Percentiles rank a stretch among this genome's conserved stretches.
Evolutionary conservation across 2,329 filamentous ascomycete species (phyloP).

Genomic region (Helicocarpus griseus): DNA sequence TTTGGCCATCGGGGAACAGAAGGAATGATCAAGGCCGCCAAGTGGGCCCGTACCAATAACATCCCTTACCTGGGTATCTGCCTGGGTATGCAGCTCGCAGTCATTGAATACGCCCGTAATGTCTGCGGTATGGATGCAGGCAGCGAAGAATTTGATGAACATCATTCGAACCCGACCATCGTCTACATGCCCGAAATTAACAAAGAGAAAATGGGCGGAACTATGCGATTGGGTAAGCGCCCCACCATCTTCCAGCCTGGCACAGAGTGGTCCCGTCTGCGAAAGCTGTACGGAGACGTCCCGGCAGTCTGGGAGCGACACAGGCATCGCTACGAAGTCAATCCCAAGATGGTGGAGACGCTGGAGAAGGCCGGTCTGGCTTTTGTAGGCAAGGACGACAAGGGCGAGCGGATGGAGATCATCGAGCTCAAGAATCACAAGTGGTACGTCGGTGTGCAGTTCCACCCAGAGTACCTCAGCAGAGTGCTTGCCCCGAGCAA

Average conservation of each 20-base stretch:
- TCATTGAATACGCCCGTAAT: conserved; percentile 77
- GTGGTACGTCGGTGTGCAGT: conserved; percentile 79
- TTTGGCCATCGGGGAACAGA: conserved; percentile 76
- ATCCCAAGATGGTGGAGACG: conserved; percentile 62
- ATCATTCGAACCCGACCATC: conserved; percentile 59
- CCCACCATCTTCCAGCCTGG: conserved; percentile 64
- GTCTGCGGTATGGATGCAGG: conserved; percentile 56
- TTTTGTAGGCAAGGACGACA: conserved; percentile 72
- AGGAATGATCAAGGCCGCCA: conserved; percentile 82
- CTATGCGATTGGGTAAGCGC: conserved; percentile 73
- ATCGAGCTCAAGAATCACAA: conserved; percentile 75
- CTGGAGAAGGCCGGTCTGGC: conserved; percentile 60
- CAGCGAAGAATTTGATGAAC: conserved; percentile 46
- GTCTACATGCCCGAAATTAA: conserved; percentile 89
- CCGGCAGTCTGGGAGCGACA: conserved; percentile 60
- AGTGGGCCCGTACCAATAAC: conserved; percentile 74
- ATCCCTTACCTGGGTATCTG: conserved; percentile 83
- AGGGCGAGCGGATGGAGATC: conserved; percentile 70
- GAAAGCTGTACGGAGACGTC: conserved; percentile 58
- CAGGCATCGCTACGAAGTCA: conserved; percentile 84
- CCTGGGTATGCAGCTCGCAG: conserved; percentile 84
- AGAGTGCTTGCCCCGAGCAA: conserved; percentile 64
- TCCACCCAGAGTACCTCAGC: conserved; percentile 77
- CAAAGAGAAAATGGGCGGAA: conserved; percentile 68
- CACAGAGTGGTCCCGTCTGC: conserved; percentile 69